Base-by-base conservation (phyloP, 768 basidiomycete species). In the Leccinum obscurum region DNA sequence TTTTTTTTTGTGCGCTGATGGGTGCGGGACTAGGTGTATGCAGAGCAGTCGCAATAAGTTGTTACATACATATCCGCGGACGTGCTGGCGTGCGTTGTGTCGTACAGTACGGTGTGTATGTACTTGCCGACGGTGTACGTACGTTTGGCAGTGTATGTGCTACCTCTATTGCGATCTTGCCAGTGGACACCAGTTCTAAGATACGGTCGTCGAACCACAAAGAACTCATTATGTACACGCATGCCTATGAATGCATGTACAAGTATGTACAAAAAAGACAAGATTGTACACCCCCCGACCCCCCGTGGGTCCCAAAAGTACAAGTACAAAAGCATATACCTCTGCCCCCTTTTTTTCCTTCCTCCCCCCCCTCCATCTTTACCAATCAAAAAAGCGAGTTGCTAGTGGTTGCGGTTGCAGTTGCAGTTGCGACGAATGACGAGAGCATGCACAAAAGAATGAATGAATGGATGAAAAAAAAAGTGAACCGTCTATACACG, bases 31-130 rank as follows among this genome's bases (percentile, higher is more conserved):
- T n/a, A 83, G 84, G 75, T 91, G 41, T 91, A 91, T 66, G 87
- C 89, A 22, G 89, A 92, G 71, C 88, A 90, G 66, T 76, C 85
- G 6, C 78, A 83, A 68, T 86, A 76, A 63, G 59, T n/a, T 4
- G 13, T 15, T 9, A 9, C 1, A 32, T 7, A 32, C 22, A 10
- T 13, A 28, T 28, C 3, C 10, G 15, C 6, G 26, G n/a, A 44
- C 15, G 49, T 49, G 9, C 22, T 49, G 48, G 13, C 48, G 11
- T 49, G 24, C 15, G 49, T 50, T 15, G 26, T 28, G 26, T 50
- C 13, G 20, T 46, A 11, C 17, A 4, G n/a, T 48, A n/a, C 9
- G n/a, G 41, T 44, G 10, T 9, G 15, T 39, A 15, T 8, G 37
- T 41, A 28, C 26, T 28, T 28, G 6, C 26, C 26, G 26, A 28